Evolutionary conservation across 257 asterid species (phyloP).

Genomic region (Primulina eburnea): DNA sequence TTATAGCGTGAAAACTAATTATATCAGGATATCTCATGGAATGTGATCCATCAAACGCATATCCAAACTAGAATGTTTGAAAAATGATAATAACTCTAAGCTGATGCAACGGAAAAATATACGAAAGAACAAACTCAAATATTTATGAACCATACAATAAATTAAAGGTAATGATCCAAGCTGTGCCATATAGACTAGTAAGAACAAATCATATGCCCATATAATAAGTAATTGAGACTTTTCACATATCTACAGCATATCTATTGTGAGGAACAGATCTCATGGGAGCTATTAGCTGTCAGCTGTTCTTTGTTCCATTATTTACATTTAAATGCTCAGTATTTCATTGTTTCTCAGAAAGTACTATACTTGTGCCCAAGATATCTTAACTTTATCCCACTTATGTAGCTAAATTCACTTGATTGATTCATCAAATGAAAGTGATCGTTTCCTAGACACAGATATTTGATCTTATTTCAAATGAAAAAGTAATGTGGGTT

Average conservation of each 20-base stretch:
- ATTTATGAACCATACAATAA: background rate
- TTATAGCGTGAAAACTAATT: background rate
- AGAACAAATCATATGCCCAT: background rate
- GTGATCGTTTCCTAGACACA: background rate
- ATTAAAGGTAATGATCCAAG: background rate
- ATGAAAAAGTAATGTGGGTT: too few species aligned
- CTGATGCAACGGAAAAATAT: background rate
- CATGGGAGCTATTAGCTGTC: slow-evolving; percentile 2
- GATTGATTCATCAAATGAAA: background rate
- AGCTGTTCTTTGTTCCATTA: background rate
- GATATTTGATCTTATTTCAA: too few species aligned
- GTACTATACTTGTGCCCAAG: background rate
- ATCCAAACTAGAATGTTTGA: background rate
- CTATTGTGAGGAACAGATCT: background rate
- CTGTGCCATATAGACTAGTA: background rate
- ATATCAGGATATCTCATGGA: background rate
- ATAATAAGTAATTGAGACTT: background rate
- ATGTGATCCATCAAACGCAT: background rate
- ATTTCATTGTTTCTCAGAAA: background rate
- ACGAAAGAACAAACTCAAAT: background rate
- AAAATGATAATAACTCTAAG: background rate
- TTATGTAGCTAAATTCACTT: background rate
- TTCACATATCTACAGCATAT: background rate
- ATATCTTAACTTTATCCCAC: background rate
- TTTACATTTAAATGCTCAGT: background rate